Conservation (phyloP, 176 grass and related monocot genomes). For the Aegilops bicornis region DNA sequence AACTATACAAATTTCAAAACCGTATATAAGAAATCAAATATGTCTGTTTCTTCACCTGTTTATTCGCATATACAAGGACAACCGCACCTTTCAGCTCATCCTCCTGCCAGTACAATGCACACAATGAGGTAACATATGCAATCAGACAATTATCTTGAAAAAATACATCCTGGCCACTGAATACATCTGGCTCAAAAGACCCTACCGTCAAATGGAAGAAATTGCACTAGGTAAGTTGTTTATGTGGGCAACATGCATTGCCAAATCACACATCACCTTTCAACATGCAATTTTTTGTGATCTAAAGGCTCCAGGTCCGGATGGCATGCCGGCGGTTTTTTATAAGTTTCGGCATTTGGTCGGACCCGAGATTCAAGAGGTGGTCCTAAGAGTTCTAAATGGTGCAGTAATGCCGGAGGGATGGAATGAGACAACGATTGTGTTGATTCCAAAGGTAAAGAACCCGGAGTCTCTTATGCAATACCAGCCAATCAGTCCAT, state of each 20-base stretch:
- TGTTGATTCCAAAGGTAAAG: too few relatives aligned
- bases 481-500: too few relatives aligned
- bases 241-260: not conserved
- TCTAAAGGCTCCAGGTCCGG: too few relatives aligned
- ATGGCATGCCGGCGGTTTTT: too few relatives aligned
- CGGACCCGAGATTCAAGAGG: too few relatives aligned
- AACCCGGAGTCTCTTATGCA: too few relatives aligned
- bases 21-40: not conserved
- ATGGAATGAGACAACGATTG: too few relatives aligned
- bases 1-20: not conserved
- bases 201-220: not conserved
- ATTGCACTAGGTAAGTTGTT: not conserved
- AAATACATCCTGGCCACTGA: not conserved
- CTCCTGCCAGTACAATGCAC: constrained; percentile 61
- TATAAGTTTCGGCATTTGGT: too few relatives aligned
- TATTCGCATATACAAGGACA: constrained; percentile 94
- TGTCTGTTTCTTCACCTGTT: constrained; percentile 68
- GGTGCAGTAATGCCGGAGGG: too few relatives aligned
- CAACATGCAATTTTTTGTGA: too few relatives aligned
- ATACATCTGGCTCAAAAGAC: not conserved
- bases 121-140: constrained; percentile 14
- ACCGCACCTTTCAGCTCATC: constrained; percentile 97
- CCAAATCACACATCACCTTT: not conserved
- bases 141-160: not conserved
- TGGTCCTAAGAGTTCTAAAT: too few relatives aligned